Evolutionary conservation across 352 stramenopile species (phyloP).

Genomic region (Phytophthora crassamura): DNA sequence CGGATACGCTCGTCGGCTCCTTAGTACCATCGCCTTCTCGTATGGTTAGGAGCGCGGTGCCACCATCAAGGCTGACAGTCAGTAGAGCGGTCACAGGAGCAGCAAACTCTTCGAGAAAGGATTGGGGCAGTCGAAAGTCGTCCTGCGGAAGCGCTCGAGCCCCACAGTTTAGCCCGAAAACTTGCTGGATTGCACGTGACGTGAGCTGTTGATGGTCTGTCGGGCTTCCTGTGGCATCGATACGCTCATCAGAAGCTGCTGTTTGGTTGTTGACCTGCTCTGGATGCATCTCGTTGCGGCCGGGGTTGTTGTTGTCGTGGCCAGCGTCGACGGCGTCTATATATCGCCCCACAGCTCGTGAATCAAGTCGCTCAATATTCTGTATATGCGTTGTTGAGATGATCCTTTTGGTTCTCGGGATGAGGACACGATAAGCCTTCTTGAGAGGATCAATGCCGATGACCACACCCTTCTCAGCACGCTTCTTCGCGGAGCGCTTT

Average conservation of each 20-base stretch:
- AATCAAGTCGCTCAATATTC: constrained; percentile 5
- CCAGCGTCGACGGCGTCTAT: background rate
- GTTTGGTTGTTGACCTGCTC: background rate
- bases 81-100: background rate
- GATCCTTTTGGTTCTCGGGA: constrained; percentile 3
- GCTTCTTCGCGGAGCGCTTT: constrained; percentile 8
- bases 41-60: background rate
- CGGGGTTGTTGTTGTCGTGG: background rate
- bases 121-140: constrained; percentile 2
- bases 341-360: constrained; percentile 1
- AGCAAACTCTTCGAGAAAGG: constrained; percentile 2
- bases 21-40: background rate
- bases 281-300: too few relatives aligned
- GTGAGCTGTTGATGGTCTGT: background rate
- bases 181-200: background rate
- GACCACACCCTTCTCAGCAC: constrained; percentile 6
- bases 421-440: constrained; percentile 4
- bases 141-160: background rate
- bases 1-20: background rate
- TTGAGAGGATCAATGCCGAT: constrained; percentile 4
- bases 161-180: constrained; percentile 5
- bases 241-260: background rate
- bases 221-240: background rate
- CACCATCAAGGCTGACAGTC: background rate
- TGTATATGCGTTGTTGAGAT: constrained; percentile 2